Evolutionary conservation across 2,329 filamentous ascomycete species (phyloP).

Genomic region (Aspergillus proliferans): DNA sequence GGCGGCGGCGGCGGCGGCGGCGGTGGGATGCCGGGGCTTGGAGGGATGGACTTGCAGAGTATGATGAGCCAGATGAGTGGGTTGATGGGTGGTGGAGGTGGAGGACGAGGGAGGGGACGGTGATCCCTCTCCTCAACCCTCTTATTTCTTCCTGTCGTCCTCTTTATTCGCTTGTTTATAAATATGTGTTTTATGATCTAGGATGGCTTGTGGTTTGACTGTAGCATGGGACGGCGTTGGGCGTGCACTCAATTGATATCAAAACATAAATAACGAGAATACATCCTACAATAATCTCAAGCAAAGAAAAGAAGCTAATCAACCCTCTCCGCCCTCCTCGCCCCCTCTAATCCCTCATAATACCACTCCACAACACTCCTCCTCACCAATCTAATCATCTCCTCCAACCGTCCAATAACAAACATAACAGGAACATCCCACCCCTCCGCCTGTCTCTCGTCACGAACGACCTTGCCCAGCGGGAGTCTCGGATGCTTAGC

Average conservation of each 20-base stretch:
- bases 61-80: slow-evolving; percentile 76
- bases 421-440: slow-evolving; percentile 17
- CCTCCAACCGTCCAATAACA: slow-evolving; percentile 15
- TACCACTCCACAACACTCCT: slow-evolving; percentile 6
- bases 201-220: slow-evolving; percentile 1
- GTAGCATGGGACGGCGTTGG: slow-evolving; percentile 14
- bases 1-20: slow-evolving; percentile 59
- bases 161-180: slow-evolving; percentile 17
- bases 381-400: slow-evolving; percentile 7
- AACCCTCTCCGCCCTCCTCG: slow-evolving; percentile 12
- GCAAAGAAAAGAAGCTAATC: background rate
- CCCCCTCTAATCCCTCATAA: slow-evolving; percentile 11
- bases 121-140: slow-evolving; percentile 9
- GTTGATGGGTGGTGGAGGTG: slow-evolving; percentile 42
- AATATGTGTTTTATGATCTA: slow-evolving; percentile 8
- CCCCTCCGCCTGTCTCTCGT: slow-evolving; percentile 14
- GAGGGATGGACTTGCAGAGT: slow-evolving; percentile 58
- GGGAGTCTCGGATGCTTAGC: slow-evolving; percentile 15
- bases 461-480: slow-evolving; percentile 28
- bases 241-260: slow-evolving; percentile 6
- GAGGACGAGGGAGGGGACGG: slow-evolving; percentile 28
- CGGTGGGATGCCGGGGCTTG: slow-evolving; percentile 58
- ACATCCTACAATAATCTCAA: background rate
- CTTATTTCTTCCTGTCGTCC: slow-evolving; percentile 9
- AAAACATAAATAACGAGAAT: background rate